Conservation (phyloP, 352 stramenopile genomes). For the Phytopythium vexans region DNA sequence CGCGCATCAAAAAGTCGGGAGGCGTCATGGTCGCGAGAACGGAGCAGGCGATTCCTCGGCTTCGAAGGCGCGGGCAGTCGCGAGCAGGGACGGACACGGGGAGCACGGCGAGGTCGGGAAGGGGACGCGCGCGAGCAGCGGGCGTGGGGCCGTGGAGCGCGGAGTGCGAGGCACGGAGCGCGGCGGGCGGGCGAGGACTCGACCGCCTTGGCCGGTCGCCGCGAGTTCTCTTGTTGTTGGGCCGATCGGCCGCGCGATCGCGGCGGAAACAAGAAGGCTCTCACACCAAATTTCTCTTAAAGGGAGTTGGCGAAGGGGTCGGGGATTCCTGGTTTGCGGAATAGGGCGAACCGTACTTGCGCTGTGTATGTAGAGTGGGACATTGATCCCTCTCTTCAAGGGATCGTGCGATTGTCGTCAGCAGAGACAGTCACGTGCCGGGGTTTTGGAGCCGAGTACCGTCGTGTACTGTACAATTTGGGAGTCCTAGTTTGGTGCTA, state of each 20-base stretch:
- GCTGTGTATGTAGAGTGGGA: not conserved
- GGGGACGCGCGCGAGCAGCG: no score
- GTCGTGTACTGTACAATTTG: not conserved
- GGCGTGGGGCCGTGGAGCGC: no score
- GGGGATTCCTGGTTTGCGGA: no score
- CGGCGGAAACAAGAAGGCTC: not conserved
- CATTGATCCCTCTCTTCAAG: no score
- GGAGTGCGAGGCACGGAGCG: no score
- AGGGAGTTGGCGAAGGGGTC: not conserved
- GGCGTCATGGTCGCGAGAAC: slow-evolving; percentile 21
- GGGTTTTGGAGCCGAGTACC: not conserved
- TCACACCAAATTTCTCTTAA: not conserved
- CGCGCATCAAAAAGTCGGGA: slow-evolving; percentile 37
- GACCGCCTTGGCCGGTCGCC: no score
- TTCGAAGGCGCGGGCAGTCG: not conserved
- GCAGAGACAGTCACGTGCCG: not conserved
- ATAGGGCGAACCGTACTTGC: not conserved
- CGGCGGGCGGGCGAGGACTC: no score
- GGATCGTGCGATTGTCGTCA: not conserved
- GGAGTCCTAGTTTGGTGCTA: not conserved
- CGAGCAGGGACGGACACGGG: not conserved
- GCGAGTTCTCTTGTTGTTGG: no score
- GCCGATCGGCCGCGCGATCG: not conserved
- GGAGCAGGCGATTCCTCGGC: not conserved
- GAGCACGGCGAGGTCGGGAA: no score